Evolutionary conservation across 2,329 filamentous ascomycete genomes (phyloP).

Genomic region (Ascochyta lentis): DNA sequence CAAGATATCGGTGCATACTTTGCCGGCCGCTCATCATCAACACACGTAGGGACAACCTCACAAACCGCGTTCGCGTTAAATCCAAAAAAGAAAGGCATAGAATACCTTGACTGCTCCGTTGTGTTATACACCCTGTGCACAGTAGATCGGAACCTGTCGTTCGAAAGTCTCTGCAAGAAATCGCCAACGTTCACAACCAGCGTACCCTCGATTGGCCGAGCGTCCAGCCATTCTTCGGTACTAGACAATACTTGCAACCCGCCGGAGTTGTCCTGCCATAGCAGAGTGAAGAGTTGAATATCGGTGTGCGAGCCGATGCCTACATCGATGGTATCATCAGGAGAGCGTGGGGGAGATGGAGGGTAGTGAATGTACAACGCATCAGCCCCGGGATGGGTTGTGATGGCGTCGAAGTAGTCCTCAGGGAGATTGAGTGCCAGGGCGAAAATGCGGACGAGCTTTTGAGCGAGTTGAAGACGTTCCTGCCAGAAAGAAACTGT

Average conservation of each 20-base stretch:
- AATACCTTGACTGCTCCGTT: constrained; percentile 52
- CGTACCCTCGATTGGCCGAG: constrained; percentile 37
- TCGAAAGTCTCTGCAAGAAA: constrained; percentile 62
- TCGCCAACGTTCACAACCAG: constrained; percentile 54
- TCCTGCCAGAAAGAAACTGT: constrained; percentile 57
- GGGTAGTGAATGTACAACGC: constrained; percentile 33
- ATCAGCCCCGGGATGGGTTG: constrained; percentile 57
- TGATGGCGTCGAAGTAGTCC: constrained; percentile 62
- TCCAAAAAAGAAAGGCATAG: constrained; percentile 65
- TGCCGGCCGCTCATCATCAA: constrained; percentile 52
- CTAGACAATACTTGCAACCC: constrained; percentile 45
- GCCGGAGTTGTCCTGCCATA: constrained; percentile 10
- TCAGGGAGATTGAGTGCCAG: constrained; percentile 62
- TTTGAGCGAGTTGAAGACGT: constrained; percentile 59
- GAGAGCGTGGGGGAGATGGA: constrained; percentile 8
- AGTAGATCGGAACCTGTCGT: constrained; percentile 60
- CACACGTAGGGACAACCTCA: constrained; percentile 57
- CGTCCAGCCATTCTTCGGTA: constrained; percentile 43
- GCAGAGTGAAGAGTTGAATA: constrained; percentile 21
- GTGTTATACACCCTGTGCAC: constrained; percentile 45
- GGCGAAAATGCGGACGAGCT: constrained; percentile 61
- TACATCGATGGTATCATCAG: constrained; percentile 26
- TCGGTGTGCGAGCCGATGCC: constrained; percentile 20
- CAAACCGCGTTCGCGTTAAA: constrained; percentile 60
- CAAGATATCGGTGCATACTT: constrained; percentile 54